Conservation (phyloP, 2,329 filamentous ascomycete genomes). For the Diplodia scrobiculata region DNA sequence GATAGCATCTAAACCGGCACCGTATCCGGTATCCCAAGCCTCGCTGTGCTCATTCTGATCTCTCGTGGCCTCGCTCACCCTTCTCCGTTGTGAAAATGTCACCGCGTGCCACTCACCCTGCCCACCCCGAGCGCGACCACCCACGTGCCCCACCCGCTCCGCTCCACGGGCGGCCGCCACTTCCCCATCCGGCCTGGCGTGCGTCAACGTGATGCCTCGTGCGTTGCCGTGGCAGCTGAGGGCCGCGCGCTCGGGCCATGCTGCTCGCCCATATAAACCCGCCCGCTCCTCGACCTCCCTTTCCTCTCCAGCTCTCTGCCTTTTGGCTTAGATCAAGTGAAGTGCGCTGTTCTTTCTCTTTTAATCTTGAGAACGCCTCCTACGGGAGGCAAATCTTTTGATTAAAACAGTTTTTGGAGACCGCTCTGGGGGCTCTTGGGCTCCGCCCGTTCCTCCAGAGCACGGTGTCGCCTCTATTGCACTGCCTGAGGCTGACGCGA, state of each 20-base stretch:
- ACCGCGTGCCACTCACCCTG: too few species aligned
- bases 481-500: slow-evolving; percentile 10
- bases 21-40: too few species aligned
- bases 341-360: not conserved
- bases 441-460: not conserved
- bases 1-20: too few species aligned
- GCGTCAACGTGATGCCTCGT: not conserved
- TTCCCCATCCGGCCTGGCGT: too few species aligned
- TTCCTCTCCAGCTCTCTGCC: slow-evolving; percentile 19
- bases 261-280: not conserved
- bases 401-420: slow-evolving; percentile 1
- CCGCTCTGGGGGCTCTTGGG: not conserved
- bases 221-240: not conserved
- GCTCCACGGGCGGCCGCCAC: too few species aligned
- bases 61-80: too few species aligned
- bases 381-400: not conserved
- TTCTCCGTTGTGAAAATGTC: too few species aligned
- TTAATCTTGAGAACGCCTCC: not conserved
- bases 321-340: not conserved
- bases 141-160: too few species aligned
- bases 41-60: too few species aligned
- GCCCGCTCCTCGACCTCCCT: not conserved
- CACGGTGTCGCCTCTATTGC: slow-evolving; percentile 22
- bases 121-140: too few species aligned
- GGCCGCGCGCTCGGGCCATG: not conserved